Evolutionary conservation across 768 basidiomycete genomes (phyloP).

Genomic region (Trametes cubensis): DNA sequence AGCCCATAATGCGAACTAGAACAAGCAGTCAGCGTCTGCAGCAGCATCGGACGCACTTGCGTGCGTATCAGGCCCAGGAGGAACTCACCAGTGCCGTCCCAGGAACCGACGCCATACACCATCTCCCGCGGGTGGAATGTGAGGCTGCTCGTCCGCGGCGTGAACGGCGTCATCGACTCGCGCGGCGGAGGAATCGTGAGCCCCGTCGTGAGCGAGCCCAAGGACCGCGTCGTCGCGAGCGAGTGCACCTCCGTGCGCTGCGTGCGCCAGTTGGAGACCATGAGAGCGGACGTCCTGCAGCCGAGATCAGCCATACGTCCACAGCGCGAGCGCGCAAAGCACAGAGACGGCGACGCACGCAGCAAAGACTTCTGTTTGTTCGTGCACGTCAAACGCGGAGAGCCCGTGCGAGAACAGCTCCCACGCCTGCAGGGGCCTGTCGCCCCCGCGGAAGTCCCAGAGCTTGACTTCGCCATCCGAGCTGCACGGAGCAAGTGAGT

Average conservation of each 20-base stretch:
- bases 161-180: constrained; percentile 56
- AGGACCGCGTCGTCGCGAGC: constrained; percentile 42
- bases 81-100: constrained; percentile 59
- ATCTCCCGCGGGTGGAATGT: constrained; percentile 87
- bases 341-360: constrained; percentile 53
- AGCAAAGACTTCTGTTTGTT: constrained; percentile 80
- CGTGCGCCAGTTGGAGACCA: constrained; percentile 61
- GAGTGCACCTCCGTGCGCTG: constrained; percentile 68
- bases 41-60: background rate
- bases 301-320: background rate
- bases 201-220: constrained; percentile 58
- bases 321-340: constrained; percentile 4
- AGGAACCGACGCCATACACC: constrained; percentile 73
- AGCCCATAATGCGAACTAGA: constrained; percentile 59
- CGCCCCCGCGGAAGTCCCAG: constrained; percentile 81
- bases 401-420: constrained; percentile 71
- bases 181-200: constrained; percentile 58
- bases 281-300: constrained; percentile 60
- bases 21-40: constrained; percentile 18
- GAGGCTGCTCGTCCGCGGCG: constrained; percentile 64
- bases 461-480: constrained; percentile 87
- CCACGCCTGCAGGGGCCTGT: constrained; percentile 62
- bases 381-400: constrained; percentile 85
- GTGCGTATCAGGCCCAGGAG: background rate
- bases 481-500: constrained; percentile 43